Evolutionary conservation across 169 alveolate species (phyloP).

Genomic region (Plasmodium coatneyi): DNA sequence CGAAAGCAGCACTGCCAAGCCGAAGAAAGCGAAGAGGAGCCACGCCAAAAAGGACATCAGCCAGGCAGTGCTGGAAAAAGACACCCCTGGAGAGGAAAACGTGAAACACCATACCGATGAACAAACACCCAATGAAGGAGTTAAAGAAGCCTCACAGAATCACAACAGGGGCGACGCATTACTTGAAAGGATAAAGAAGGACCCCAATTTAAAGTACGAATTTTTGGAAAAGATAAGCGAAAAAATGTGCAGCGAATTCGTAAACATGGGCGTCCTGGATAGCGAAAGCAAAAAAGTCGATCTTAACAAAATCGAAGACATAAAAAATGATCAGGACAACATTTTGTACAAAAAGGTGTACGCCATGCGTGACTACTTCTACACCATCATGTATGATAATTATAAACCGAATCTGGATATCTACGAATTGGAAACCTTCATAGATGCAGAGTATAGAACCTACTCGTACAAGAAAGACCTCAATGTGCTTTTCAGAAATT

Average conservation of each 20-base stretch:
- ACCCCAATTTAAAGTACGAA: slow-evolving; percentile 23
- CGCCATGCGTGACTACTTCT: slow-evolving; percentile 75
- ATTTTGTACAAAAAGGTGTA: slow-evolving; percentile 62
- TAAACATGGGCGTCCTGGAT: slow-evolving; percentile 30
- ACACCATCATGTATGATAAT: slow-evolving; percentile 52
- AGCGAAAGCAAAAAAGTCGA: slow-evolving; percentile 33
- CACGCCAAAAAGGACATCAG: neutral
- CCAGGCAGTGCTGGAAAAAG: neutral
- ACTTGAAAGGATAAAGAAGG: slow-evolving; percentile 32
- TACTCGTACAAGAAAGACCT: slow-evolving; percentile 65
- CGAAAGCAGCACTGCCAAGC: neutral
- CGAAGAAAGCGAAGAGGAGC: neutral
- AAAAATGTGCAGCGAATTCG: slow-evolving; percentile 50
- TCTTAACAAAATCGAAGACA: slow-evolving; percentile 70
- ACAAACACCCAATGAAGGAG: neutral
- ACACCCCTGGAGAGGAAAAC: neutral
- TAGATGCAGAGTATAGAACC: slow-evolving; percentile 73
- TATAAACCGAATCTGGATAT: slow-evolving; percentile 70
- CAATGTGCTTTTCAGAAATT: slow-evolving; percentile 39
- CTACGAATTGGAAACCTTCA: slow-evolving; percentile 63
- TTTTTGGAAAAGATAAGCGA: slow-evolving; percentile 52
- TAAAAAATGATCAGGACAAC: slow-evolving; percentile 63
- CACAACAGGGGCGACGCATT: neutral
- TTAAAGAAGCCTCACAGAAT: neutral
- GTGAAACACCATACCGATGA: neutral